phyloP scores from a whole-genome alignment of 2,329 filamentous ascomycete species.

The Exophiala xenobiotica region DNA sequence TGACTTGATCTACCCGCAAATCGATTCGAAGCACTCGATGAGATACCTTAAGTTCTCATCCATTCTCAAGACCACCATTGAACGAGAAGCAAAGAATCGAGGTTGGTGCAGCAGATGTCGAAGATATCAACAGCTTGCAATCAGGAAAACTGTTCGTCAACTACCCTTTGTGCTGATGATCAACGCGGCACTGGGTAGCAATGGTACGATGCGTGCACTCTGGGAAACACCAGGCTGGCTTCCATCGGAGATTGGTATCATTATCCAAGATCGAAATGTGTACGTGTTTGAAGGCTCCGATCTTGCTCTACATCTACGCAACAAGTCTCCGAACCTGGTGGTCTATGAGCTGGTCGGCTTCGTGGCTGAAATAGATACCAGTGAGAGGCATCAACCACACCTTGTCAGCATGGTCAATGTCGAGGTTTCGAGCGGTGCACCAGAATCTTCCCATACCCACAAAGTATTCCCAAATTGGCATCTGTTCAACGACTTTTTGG shows the following conservation, averaged over 20 bases:
- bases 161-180: constrained; percentile 85
- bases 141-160: constrained; percentile 77
- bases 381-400: constrained; percentile 82
- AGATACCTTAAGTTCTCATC: constrained; percentile 71
- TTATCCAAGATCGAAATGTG: constrained; percentile 86
- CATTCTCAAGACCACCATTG: constrained; percentile 87
- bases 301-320: constrained; percentile 73
- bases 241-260: constrained; percentile 89
- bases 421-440: constrained; percentile 57
- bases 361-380: constrained; percentile 84
- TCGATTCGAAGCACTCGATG: constrained; percentile 52
- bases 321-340: constrained; percentile 74
- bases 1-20: constrained; percentile 70
- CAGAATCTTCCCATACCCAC: constrained; percentile 59
- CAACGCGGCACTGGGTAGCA: constrained; percentile 72
- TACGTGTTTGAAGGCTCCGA: constrained; percentile 95
- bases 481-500: constrained; percentile 95
- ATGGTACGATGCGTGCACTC: constrained; percentile 68
- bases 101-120: constrained; percentile 94
- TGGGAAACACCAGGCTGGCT: constrained; percentile 92
- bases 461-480: constrained; percentile 68
- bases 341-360: constrained; percentile 91
- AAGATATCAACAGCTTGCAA: constrained; percentile 83
- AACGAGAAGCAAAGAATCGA: constrained; percentile 81
- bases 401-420: constrained; percentile 89